Evolutionary conservation across 176 grass and related monocot genomes (phyloP), one percentile per base, ranked within the genome.

Genomic region (Pontederia crassipes): DNA sequence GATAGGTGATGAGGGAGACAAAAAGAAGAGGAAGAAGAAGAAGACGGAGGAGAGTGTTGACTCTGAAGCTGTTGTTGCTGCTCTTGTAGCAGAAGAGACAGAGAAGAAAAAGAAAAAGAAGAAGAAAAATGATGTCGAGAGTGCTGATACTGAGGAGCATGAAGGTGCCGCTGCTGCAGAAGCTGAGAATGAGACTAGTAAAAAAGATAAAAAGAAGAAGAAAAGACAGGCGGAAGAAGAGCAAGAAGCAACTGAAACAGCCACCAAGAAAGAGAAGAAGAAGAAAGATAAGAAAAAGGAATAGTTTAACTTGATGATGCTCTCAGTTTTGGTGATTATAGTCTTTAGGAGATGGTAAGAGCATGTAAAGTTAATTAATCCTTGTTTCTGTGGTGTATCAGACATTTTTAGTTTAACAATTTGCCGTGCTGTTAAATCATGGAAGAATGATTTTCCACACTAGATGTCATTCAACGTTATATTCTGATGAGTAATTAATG

Each of bases 131-230:
- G 51, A 63, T 4, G 24, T 40, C 8, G 35, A 61, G 8, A 46
- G 13, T 17, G 45, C 14, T 11, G 71, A 63, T 8, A 61, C 62
- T 2, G 55, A 46, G 3, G 35, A 35, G 48, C 57, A 58, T 16
- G 57, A 55, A 35, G 17, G 12, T 4, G 46, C 18, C 13, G 59
- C 27, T 52, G 70, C 74, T 6, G 74, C 28, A 27, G 50, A 64
- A 55, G 8, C 11, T 6, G 51, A 17, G 45, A 49, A 73, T 28
- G 29, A 48, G 4, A 67, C 78, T 0, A 60, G 40, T 10, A 82
- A 64, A 72, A 78, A 82, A 52, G 74, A 88, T 28, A 85, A 89
- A 20, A 85, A 95, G 68, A 92, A 94, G 58, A 88, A 88, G 58
- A 24, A 24, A 24, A 95, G 68, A 52, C 64, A 85, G 0, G 61